phyloP scores from a whole-genome alignment of 352 stramenopile genomes.

The Elongisporangium anandrum region DNA sequence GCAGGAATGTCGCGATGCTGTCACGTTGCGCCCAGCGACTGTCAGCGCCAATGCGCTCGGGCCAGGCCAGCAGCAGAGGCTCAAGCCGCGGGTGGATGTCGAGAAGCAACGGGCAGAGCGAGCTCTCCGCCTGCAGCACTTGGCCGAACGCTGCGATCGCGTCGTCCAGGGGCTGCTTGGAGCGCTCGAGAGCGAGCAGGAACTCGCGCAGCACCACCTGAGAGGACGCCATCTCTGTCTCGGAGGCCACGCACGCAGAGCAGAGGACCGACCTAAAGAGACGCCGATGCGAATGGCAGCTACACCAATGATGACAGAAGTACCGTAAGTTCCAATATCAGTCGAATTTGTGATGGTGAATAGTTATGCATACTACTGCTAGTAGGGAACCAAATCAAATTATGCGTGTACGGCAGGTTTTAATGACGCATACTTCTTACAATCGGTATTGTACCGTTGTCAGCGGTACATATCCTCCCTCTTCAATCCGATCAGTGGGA shows the following conservation, averaged over 20 bases:
- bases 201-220: conserved; percentile 52
- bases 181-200: conserved; percentile 54
- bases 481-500: no score
- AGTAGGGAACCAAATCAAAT: no score
- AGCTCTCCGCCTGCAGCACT: conserved; percentile 6
- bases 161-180: conserved; percentile 53
- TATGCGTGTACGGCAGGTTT: no score
- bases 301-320: background rate
- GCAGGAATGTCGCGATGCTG: conserved; percentile 65
- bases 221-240: background rate
- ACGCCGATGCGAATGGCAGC: background rate
- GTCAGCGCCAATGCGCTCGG: conserved; percentile 35
- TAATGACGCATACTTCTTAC: no score
- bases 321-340: background rate
- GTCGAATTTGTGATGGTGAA: background rate
- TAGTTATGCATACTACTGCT: no score
- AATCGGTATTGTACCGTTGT: no score
- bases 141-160: conserved; percentile 36
- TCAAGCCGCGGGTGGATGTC: conserved; percentile 46
- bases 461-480: no score
- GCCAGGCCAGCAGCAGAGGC: conserved; percentile 61
- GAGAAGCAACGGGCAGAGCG: background rate
- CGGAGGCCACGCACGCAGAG: background rate
- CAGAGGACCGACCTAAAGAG: background rate
- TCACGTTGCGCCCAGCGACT: conserved; percentile 63